Evolutionary conservation across 1,284 basidiomycete species (phyloP), one percentile per base, ranked within the genome.

Genomic region (Ustilago lituana): DNA sequence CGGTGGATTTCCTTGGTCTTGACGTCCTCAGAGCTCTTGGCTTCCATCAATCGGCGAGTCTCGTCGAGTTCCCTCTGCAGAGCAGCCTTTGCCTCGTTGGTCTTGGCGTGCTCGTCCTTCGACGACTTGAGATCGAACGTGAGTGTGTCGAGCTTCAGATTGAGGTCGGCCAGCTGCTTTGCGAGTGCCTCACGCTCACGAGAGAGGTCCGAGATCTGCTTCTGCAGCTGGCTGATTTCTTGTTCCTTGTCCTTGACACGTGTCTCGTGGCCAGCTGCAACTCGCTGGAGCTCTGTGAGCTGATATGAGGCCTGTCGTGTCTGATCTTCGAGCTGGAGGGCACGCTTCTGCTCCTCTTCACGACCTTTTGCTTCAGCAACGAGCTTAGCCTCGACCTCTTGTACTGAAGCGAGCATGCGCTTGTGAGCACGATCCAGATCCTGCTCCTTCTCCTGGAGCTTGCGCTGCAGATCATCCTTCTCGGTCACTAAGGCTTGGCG

Each of bases 11-110:
- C 92, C 45, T 87, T 87, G 22, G 91, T 88, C 55, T 90, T 89
- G 29, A 88, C 89, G 77, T 94, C 93, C 79, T 96, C 94, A 19
- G 89, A 90, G 1, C 89, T 88, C 83, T 94, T 95, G 5, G 91
- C 90, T 50, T 90, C 89, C 85, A 96, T 88, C 17, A 92, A 83
- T 19, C 86, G 84, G 6, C 94, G 60, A 0, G 77, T 79, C 51
- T 92, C 91, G 77, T 97, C 94, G 12, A 96, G 85, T 82, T 96
- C 93, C 41, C 85, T 87, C 76, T 93, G 89, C 14, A 95, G 83
- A 71, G 89, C 90, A 38, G 84, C 83, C 32, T 88, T 87, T 6
- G 86, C 83, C 4, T 83, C 82, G 9, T 83, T 80, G 19, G 88
- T 87, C 26, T 87, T 86, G 32, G 86, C 83, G 29, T 85, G 86